Base-by-base conservation (phyloP, 2,329 filamentous ascomycete species). In the Myriosclerotinia duriaeana region DNA sequence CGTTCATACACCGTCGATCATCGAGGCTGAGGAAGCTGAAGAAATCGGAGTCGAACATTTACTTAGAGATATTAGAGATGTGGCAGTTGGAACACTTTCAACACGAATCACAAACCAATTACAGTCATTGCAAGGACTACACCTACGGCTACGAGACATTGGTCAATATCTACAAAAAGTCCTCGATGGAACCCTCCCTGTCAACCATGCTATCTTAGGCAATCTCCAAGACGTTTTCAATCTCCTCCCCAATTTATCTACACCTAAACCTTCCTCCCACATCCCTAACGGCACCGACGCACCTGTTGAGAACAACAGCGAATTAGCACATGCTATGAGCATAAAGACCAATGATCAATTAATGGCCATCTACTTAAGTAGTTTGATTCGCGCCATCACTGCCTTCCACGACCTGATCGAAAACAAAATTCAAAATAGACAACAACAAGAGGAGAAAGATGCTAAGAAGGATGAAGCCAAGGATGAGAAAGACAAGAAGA, bases 181-280 rank as follows among this genome's bases (percentile, higher is more conserved):
- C 12, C 87, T 97, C 67, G 92, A 97, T 77, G 90, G 91, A 73
- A 89, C 96, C 74, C 85, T 99, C 46, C 95, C 95, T 5, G 90
- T 98, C 76, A 99, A 99, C 81, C 95, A 99, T 77, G 92, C 93
- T 66, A 98, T 99, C 69, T 86, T 99, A 38, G 95, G 94, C 72
- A 97, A 97, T 77, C 88, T 99, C n/a, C 95, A 99, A 82, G 95
- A 99, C 76, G 92, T 98, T 69, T 99, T 99, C 85, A 99, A 99
- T 80, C 88, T 99, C 53, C 87, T 99, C 34, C 95, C 95, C 58
- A 99, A 99, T 80, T 86, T 99, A 63, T 93, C 92, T 12, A 96
- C 93, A 48, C 92, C 94, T 40, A 87, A 91, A 53, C 80, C 84
- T 6, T 88, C 88, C 53, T 85, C 80, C 70, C 77, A 89, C 74